Conservation (phyloP, 2,329 filamentous ascomycete species). For the Leptosphaerulina australis region DNA sequence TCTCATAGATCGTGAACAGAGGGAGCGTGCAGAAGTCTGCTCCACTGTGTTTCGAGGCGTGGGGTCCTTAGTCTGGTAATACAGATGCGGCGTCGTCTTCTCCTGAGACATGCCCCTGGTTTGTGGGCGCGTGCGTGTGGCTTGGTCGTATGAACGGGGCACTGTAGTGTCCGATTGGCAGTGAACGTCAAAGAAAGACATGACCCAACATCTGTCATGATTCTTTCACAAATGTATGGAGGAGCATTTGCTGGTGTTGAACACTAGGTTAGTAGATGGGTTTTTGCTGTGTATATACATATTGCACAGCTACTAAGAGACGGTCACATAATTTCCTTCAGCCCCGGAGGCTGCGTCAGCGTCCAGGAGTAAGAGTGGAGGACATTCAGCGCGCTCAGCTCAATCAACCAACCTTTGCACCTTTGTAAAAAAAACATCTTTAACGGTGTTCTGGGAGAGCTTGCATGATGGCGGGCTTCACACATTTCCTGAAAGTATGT, state of each 20-base stretch:
- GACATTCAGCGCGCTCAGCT: too few species aligned
- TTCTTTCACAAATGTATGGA: neutral
- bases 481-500: conserved; percentile 45
- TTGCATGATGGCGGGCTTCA: conserved; percentile 41
- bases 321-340: neutral
- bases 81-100: conserved; percentile 8
- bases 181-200: neutral
- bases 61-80: conserved; percentile 1
- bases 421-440: too few species aligned
- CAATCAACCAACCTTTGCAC: too few species aligned
- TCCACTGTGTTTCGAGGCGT: conserved; percentile 14
- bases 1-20: conserved; percentile 3
- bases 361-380: conserved; percentile 1
- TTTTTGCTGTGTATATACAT: neutral
- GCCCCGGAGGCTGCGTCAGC: conserved; percentile 6
- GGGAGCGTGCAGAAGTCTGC: conserved; percentile 16
- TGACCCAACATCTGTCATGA: neutral
- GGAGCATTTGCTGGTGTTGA: neutral
- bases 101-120: conserved; percentile 13
- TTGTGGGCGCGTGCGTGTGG: neutral
- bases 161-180: conserved; percentile 11
- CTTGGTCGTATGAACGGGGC: conserved; percentile 7
- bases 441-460: conserved; percentile 7
- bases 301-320: neutral
- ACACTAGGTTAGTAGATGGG: neutral